Percentiles rank a stretch among this genome's conserved stretches.
These are phyloP conservation scores for Babesia microti DNA, from an alignment of 169 alveolate species.

Conservation along the genomic window DNA sequence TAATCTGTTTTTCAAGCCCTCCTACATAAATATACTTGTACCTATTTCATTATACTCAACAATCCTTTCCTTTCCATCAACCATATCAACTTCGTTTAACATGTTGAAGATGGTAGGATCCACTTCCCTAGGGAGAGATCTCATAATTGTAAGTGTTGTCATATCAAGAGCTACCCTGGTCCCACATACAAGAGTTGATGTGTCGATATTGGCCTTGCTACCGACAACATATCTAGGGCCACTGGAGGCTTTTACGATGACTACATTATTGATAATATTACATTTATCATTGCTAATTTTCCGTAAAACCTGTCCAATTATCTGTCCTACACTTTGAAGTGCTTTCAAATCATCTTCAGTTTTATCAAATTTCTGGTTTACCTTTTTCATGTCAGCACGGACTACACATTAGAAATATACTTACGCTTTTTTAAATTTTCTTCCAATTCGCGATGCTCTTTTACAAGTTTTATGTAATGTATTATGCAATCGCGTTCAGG, in stretches of 20 bases:
- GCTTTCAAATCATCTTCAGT: slow-evolving; percentile 93
- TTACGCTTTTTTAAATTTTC: slow-evolving; percentile 26
- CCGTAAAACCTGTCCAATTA: slow-evolving; percentile 92
- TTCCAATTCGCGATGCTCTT: slow-evolving; percentile 41
- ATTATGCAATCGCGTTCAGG: slow-evolving; percentile 34
- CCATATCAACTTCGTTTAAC: slow-evolving; percentile 84
- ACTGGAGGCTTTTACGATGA: slow-evolving; percentile 87
- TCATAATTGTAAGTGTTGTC: slow-evolving; percentile 96
- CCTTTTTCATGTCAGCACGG: slow-evolving; percentile 60
- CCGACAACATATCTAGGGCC: slow-evolving; percentile 98
- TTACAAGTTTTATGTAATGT: slow-evolving; percentile 37
- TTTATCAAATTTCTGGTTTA: slow-evolving; percentile 74
- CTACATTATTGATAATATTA: slow-evolving; percentile 18
- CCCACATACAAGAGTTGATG: slow-evolving; percentile 83
- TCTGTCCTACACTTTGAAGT: slow-evolving; percentile 94
- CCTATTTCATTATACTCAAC: slow-evolving; percentile 42
- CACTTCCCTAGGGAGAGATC: slow-evolving; percentile 91
- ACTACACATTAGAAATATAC: slow-evolving; percentile 12
- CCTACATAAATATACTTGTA: slow-evolving; percentile 68
- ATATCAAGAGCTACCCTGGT: slow-evolving; percentile 96
- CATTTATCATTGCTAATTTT: slow-evolving; percentile 86
- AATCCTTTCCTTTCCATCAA: slow-evolving; percentile 33
- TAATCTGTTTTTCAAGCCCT: slow-evolving; percentile 92
- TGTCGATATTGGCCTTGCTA: slow-evolving; percentile 85
- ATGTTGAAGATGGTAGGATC: slow-evolving; percentile 96